Base-by-base conservation (phyloP, 2,329 filamentous ascomycete genomes). In the Hypoxylon sp. region DNA sequence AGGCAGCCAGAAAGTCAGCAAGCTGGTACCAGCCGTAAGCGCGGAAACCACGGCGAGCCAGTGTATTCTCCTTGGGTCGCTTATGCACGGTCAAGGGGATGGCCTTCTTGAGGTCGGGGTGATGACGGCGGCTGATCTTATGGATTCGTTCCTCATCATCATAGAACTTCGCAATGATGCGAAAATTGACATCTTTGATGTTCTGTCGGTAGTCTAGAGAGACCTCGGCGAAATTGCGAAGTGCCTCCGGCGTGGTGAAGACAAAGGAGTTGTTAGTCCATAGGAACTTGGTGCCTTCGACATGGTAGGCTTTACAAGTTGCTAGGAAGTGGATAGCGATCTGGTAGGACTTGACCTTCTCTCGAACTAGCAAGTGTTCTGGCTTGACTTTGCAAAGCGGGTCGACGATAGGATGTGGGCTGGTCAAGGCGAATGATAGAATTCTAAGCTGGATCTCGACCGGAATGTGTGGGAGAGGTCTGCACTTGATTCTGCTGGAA, bases 1-100 rank as follows among this genome's bases (percentile, higher is more conserved):
- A 75, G 4, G 83, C 85, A 57, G 81, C 78, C 22, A 88, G 76
- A 61, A 88, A 88, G 73, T 88, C 86, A 11, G 83, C 78, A 31
- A 87, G 79, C 72, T 88, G 86, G 35, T 81, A 81, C 85, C 85
- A 88, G 2, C 84, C 81, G 74, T 88, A 88, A 72, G 83, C 85
- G 51, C 85, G 83, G 67, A 88, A 87, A 17, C 85, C 85, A 22
- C 82, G 81, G n/a, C 84, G 82, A 31, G 84, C 80, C 27, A 86
- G 78, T 13, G 79, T 83, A 1, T 81, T 79, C 58, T 86, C 85
- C 44, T 80, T 83, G 20, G 81, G 78, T 1, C 85, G 81, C 33
- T 77, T 78, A 27, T 82, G 77, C 3, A 86, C 80, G 46, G 78
- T 80, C 37, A 88, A 78, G 8, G 74, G 74, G 17, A 84, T 77